These are phyloP conservation scores for Aspergillus bertholletiae DNA, from an alignment of 495 filamentous ascomycete species.

Conservation along the genomic window DNA sequence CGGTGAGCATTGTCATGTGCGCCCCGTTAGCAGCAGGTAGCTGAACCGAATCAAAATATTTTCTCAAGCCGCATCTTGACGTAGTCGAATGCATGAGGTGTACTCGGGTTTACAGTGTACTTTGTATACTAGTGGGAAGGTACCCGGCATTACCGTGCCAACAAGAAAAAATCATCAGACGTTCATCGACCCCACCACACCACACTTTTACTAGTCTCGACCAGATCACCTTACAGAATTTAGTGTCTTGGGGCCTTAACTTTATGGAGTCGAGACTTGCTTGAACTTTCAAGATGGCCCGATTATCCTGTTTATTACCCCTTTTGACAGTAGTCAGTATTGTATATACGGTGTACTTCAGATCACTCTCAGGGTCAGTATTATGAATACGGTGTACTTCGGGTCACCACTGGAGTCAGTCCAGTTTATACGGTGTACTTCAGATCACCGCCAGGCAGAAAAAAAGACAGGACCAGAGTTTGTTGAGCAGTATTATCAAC, in stretches of 20 bases:
- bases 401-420: not conserved
- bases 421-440: not conserved
- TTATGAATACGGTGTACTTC: not conserved
- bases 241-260: not conserved
- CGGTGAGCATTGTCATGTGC: not conserved
- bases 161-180: not conserved
- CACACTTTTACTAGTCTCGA: not conserved
- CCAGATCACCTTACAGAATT: not conserved
- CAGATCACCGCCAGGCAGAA: not conserved
- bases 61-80: no score
- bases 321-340: slow-evolving; percentile 1
- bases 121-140: not conserved
- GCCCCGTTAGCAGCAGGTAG: no score
- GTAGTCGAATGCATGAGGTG: not conserved
- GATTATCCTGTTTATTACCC: not conserved
- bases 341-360: not conserved
- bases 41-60: not conserved
- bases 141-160: not conserved
- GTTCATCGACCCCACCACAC: not conserved
- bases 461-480: not conserved
- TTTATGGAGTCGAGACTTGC: not conserved
- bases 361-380: not conserved
- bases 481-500: not conserved
- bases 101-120: not conserved
- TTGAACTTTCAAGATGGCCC: not conserved